phyloP scores from a whole-genome alignment of 2,329 filamentous ascomycete genomes.

The Grosmannia huntii region DNA sequence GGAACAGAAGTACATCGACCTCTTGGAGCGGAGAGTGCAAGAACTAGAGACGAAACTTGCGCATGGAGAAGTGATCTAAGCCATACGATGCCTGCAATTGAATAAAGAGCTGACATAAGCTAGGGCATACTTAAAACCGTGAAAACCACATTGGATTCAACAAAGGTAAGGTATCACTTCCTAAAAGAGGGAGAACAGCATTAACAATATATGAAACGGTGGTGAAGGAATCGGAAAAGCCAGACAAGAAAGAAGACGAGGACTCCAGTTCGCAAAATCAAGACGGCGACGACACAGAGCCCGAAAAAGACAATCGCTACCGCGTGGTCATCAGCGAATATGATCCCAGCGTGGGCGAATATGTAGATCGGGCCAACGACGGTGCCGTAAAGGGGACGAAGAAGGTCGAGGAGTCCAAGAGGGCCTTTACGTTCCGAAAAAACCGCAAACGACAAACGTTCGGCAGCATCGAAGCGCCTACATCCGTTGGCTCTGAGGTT shows the following conservation, averaged over 20 bases:
- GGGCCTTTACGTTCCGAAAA: neutral
- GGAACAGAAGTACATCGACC: neutral
- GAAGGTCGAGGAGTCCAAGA: neutral
- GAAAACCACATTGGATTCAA: too few species aligned
- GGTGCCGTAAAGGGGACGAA: neutral
- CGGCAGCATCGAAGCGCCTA: too few species aligned
- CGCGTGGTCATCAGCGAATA: neutral
- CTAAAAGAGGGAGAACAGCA: too few species aligned
- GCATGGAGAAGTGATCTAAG: neutral
- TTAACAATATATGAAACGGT: too few species aligned
- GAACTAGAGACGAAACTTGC: neutral
- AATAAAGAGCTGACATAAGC: too few species aligned
- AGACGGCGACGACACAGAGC: neutral
- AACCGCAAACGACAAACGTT: too few species aligned
- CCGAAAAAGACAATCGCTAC: neutral
- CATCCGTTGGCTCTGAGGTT: neutral
- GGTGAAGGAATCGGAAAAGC: too few species aligned
- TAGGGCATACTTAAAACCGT: too few species aligned
- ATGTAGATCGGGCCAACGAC: neutral
- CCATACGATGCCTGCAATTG: too few species aligned
- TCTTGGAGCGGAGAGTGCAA: neutral
- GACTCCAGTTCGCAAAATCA: neutral
- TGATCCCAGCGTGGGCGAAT: neutral
- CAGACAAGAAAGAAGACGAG: neutral
- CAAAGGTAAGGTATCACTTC: too few species aligned